These are phyloP conservation scores for Pontederia crassipes DNA, from an alignment of 176 grass and related monocot genomes.

Conservation along the genomic window DNA sequence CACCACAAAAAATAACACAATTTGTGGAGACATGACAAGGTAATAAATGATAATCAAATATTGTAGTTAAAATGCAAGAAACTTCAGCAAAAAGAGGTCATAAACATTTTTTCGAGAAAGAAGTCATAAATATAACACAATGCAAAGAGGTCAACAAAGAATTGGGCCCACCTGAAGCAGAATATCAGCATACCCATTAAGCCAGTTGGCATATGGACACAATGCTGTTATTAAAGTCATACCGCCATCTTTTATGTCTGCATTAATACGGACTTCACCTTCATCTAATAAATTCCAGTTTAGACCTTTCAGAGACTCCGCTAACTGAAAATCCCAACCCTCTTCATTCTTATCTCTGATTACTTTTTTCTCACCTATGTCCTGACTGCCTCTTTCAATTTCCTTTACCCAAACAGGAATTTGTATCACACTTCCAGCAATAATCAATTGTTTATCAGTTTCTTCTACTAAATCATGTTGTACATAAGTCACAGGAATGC, in stretches of 20 bases:
- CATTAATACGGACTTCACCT: constrained; percentile 85
- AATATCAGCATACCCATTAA: constrained; percentile 96
- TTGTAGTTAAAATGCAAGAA: no score
- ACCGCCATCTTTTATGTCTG: constrained; percentile 96
- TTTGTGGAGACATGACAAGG: no score
- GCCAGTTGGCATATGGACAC: constrained; percentile 81
- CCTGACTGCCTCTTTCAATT: constrained; percentile 38
- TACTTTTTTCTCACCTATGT: constrained; percentile 65
- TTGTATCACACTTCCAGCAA: constrained; percentile 57
- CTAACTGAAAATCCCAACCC: constrained; percentile 89
- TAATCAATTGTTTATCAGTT: constrained; percentile 40
- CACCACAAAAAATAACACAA: no score
- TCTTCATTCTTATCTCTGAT: constrained; percentile 65
- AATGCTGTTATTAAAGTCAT: constrained; percentile 95
- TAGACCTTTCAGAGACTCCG: constrained; percentile 91
- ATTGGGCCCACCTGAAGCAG: constrained; percentile 54
- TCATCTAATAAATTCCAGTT: constrained; percentile 87
- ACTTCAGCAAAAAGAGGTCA: background rate
- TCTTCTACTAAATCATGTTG: constrained; percentile 55
- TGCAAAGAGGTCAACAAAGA: background rate
- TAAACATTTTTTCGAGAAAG: background rate
- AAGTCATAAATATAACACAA: background rate
- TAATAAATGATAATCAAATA: no score
- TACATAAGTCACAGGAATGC: constrained; percentile 79
- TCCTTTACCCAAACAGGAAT: constrained; percentile 90